These are phyloP conservation scores for Begonia masoniana DNA, from an alignment of 306 rosid genomes.

Conservation along the genomic window DNA sequence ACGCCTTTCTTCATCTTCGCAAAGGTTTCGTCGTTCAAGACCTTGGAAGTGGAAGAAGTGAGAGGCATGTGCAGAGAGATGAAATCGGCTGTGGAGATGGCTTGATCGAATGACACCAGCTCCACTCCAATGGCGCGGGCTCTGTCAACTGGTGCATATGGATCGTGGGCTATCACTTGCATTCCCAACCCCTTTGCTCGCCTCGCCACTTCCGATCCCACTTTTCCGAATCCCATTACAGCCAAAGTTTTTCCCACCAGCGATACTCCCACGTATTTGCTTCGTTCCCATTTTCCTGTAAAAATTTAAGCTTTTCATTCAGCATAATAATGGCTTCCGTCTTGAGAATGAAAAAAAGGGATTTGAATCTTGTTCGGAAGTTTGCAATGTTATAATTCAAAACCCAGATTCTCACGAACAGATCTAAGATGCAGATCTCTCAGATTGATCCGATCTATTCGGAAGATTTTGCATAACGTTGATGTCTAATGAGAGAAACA, in stretches of 20 bases:
- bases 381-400: too few species aligned
- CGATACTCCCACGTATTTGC: slow-evolving; percentile 89
- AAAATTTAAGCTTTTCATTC: neutral
- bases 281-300: slow-evolving; percentile 74
- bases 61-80: slow-evolving; percentile 91
- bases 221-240: slow-evolving; percentile 86
- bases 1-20: slow-evolving; percentile 75
- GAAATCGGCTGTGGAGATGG: slow-evolving; percentile 63
- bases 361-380: too few species aligned
- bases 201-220: slow-evolving; percentile 86
- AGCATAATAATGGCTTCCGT: too few species aligned
- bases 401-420: too few species aligned
- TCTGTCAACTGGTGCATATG: slow-evolving; percentile 77
- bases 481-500: too few species aligned
- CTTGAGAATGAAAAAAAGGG: too few species aligned
- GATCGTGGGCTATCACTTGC: slow-evolving; percentile 90
- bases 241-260: slow-evolving; percentile 87
- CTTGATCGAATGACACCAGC: slow-evolving; percentile 67
- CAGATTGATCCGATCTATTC: too few species aligned
- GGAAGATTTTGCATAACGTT: too few species aligned
- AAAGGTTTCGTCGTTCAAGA: slow-evolving; percentile 61
- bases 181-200: slow-evolving; percentile 85
- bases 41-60: slow-evolving; percentile 57
- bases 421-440: too few species aligned
- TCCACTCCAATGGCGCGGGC: slow-evolving; percentile 93